phyloP scores from a whole-genome alignment of 148 eudicot species.

The Pouteria glomerata region DNA sequence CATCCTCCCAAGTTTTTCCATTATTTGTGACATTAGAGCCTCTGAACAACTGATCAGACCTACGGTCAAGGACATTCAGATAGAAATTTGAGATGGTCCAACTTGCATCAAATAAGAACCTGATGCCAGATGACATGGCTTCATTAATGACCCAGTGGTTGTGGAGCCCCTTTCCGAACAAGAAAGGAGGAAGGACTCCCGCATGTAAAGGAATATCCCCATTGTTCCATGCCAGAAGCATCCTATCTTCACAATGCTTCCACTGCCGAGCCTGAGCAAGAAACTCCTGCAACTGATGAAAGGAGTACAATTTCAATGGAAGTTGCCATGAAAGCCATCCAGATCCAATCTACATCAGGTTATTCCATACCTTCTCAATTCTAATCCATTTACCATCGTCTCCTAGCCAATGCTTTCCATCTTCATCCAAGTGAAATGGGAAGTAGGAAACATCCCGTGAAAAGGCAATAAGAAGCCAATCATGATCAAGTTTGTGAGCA shows the following conservation, averaged over 20 bases:
- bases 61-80: conserved; percentile 29
- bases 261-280: conserved; percentile 33
- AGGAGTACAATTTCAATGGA: conserved; percentile 21
- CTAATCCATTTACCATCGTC: conserved; percentile 44
- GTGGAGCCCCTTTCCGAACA: conserved; percentile 74
- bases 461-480: conserved; percentile 77
- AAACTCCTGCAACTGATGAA: conserved; percentile 76
- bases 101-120: conserved; percentile 74
- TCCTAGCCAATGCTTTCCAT: conserved; percentile 56
- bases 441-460: conserved; percentile 46
- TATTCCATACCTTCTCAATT: conserved; percentile 47
- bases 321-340: conserved; percentile 5
- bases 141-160: conserved; percentile 78
- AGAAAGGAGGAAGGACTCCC: conserved; percentile 88
- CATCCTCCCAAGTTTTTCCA: conserved; percentile 50
- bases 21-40: neutral
- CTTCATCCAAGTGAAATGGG: conserved; percentile 52
- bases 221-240: conserved; percentile 89
- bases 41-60: conserved; percentile 12
- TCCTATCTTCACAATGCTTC: conserved; percentile 43
- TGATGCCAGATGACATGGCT: conserved; percentile 57
- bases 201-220: conserved; percentile 69
- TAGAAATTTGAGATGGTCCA: conserved; percentile 57
- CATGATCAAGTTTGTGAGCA: conserved; percentile 75
- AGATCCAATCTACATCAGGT: conserved; percentile 17